Percentiles rank a stretch among this genome's conserved stretches.
Evolutionary conservation across 108 stramenopile genomes (phyloP).

Genomic region (Asterionellopsis glacialis): DNA sequence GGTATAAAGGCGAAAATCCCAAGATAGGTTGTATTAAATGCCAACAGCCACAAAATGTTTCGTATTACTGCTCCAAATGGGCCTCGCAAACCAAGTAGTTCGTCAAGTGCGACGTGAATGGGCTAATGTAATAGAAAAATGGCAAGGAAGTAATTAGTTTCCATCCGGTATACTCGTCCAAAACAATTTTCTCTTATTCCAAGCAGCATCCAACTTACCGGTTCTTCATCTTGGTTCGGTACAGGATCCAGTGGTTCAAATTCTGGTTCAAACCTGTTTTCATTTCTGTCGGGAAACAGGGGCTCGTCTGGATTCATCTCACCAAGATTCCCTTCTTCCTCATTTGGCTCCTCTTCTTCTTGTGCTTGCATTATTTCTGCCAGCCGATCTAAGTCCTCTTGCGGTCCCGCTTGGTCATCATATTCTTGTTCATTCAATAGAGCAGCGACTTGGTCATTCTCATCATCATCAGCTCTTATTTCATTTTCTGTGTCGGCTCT

Average conservation of each 20-base stretch:
- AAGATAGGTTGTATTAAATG: constrained; percentile 91
- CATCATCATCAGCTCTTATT: neutral
- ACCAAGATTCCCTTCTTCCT: neutral
- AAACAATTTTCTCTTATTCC: neutral
- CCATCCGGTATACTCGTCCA: neutral
- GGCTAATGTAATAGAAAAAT: constrained; percentile 38
- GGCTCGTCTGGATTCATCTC: neutral
- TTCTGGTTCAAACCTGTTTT: constrained; percentile 16
- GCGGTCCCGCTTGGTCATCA: neutral
- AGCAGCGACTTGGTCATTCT: constrained; percentile 3
- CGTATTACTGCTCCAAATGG: constrained; percentile 75
- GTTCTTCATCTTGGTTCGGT: constrained; percentile 57
- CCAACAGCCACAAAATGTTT: constrained; percentile 84
- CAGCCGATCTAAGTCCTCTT: constrained; percentile 1
- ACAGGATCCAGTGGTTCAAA: constrained; percentile 66
- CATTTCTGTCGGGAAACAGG: neutral
- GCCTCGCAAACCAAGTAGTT: constrained; percentile 90
- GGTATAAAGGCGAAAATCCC: constrained; percentile 87
- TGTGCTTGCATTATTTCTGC: constrained; percentile 4
- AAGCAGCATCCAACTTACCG: constrained; percentile 27
- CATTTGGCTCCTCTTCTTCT: constrained; percentile 16
- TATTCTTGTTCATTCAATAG: neutral
- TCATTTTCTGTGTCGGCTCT: too few species aligned
- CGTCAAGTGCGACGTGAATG: constrained; percentile 87
- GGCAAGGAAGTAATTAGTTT: constrained; percentile 5